phyloP scores from a whole-genome alignment of 2,329 filamentous ascomycete species.

The Claviceps paspali region DNA sequence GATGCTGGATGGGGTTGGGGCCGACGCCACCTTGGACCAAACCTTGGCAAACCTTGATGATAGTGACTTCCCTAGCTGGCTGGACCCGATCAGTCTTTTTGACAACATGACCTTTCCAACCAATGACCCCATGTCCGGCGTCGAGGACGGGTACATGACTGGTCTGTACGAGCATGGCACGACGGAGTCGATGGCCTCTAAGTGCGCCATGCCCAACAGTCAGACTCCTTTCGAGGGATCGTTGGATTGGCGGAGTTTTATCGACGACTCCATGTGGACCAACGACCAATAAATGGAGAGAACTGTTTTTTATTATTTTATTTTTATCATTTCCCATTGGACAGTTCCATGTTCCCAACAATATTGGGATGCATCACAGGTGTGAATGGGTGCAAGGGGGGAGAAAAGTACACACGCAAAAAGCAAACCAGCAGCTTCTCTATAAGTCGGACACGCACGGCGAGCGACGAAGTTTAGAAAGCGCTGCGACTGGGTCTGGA shows the following conservation, averaged over 20 bases:
- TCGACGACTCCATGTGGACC: slow-evolving; percentile 16
- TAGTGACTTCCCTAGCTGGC: background rate
- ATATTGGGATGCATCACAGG: no score
- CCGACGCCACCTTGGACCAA: slow-evolving; percentile 12
- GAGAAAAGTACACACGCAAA: no score
- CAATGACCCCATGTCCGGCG: background rate
- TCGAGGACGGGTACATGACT: slow-evolving; percentile 2
- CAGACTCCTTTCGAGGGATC: slow-evolving; percentile 8
- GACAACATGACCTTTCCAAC: slow-evolving; percentile 1
- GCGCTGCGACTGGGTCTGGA: no score
- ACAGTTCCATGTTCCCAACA: no score
- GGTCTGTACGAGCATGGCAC: background rate
- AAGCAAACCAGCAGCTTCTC: no score
- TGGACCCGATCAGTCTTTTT: background rate
- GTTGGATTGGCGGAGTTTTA: slow-evolving; percentile 17
- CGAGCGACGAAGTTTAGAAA: no score
- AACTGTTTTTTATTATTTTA: background rate
- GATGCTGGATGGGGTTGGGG: slow-evolving; percentile 19
- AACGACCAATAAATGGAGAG: slow-evolving; percentile 18
- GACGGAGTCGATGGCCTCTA: slow-evolving; percentile 2
- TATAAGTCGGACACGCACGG: no score
- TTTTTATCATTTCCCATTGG: background rate
- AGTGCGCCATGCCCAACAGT: slow-evolving; percentile 1
- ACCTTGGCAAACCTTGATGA: slow-evolving; percentile 9
- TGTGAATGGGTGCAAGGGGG: no score